phyloP scores from a whole-genome alignment of 352 stramenopile species.

The Phytophthora boehmeriae region DNA sequence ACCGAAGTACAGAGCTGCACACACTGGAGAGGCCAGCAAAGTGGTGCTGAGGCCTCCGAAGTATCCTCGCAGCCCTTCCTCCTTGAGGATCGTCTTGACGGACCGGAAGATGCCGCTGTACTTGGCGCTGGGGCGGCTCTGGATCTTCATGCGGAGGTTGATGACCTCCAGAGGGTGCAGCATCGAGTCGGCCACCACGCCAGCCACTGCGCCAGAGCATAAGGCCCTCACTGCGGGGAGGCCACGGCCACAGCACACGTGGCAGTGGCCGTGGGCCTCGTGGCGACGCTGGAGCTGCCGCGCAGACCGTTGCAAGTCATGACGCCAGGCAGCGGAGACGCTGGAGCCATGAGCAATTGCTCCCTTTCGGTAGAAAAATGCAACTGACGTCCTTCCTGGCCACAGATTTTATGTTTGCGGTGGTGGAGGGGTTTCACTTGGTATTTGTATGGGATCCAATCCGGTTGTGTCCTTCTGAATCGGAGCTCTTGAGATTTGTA shows the following conservation, averaged over 20 bases:
- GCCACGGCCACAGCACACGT: conserved; percentile 33
- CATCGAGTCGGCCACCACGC: conserved; percentile 77
- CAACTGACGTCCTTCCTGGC: not conserved
- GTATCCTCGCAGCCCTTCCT: conserved; percentile 77
- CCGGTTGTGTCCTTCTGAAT: too few relatives aligned
- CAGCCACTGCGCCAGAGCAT: conserved; percentile 71
- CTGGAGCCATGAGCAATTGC: conserved; percentile 4
- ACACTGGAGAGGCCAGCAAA: conserved; percentile 73
- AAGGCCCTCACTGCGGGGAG: conserved; percentile 66
- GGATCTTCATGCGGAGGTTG: conserved; percentile 87
- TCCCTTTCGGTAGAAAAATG: too few relatives aligned
- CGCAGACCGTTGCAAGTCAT: conserved; percentile 41
- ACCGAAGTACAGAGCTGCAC: conserved; percentile 76
- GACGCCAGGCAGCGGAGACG: conserved; percentile 19
- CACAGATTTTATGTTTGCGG: not conserved
- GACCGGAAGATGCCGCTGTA: conserved; percentile 71
- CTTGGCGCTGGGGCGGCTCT: conserved; percentile 51
- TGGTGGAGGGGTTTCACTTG: not conserved
- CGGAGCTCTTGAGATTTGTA: too few relatives aligned
- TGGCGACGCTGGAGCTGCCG: conserved; percentile 2
- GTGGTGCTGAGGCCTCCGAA: conserved; percentile 79
- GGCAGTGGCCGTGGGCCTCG: conserved; percentile 32
- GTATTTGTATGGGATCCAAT: not conserved
- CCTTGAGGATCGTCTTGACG: conserved; percentile 64
- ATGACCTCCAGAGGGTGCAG: conserved; percentile 83